Evolutionary conservation across 371 early-diverging fungal species (phyloP).

Genomic region (Rhizopus stolonifer): DNA sequence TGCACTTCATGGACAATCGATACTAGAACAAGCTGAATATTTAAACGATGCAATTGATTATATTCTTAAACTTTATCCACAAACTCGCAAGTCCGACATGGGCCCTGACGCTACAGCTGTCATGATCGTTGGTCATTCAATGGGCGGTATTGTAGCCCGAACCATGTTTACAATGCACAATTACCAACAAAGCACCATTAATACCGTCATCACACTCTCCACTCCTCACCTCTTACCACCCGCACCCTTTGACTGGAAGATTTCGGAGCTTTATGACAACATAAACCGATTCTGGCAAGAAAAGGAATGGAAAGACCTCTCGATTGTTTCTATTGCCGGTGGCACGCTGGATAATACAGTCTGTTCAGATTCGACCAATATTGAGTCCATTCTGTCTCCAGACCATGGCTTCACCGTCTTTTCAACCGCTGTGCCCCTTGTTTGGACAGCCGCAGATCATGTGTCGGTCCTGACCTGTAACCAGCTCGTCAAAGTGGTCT

Average conservation of each 20-base stretch:
- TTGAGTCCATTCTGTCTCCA: constrained; percentile 69
- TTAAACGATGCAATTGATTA: constrained; percentile 84
- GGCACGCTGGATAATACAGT: constrained; percentile 88
- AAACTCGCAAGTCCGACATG: constrained; percentile 29
- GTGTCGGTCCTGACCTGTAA: constrained; percentile 90
- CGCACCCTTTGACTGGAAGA: constrained; percentile 74
- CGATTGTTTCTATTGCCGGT: constrained; percentile 87
- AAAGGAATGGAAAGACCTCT: constrained; percentile 61
- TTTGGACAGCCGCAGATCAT: constrained; percentile 92
- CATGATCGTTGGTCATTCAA: constrained; percentile 89
- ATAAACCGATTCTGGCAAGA: constrained; percentile 76
- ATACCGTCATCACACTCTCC: constrained; percentile 85
- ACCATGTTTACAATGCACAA: constrained; percentile 74
- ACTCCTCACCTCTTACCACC: constrained; percentile 91
- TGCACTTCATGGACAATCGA: constrained; percentile 78
- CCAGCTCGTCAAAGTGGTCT: constrained; percentile 74
- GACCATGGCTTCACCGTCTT: constrained; percentile 75
- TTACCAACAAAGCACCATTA: constrained; percentile 73
- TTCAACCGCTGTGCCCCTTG: constrained; percentile 73
- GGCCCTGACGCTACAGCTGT: constrained; percentile 71
- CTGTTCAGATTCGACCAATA: constrained; percentile 76
- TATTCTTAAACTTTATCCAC: constrained; percentile 74
- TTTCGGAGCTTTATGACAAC: constrained; percentile 72
- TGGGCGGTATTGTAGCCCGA: constrained; percentile 96
- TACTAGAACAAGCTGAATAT: constrained; percentile 83